A percentile compares a stretch with the other conserved stretches of the same genome.
Conservation (phyloP, 768 basidiomycete species). For the Psilocybe cubensis region DNA sequence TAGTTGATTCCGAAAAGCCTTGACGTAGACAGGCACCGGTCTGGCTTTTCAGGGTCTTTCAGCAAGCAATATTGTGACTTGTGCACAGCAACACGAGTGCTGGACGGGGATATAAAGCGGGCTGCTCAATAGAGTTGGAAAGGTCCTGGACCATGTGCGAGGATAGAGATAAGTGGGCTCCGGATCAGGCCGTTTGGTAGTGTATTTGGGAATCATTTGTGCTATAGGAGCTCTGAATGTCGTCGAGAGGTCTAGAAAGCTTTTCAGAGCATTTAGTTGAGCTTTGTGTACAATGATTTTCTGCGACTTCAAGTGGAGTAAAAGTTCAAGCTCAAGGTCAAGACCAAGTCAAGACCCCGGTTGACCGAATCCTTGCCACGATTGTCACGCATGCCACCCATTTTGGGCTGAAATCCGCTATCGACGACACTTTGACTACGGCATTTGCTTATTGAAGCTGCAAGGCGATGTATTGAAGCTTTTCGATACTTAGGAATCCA, state of each 20-base stretch:
- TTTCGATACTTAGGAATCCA: no score
- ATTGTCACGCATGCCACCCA: background rate
- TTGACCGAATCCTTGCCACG: background rate
- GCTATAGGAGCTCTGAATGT: background rate
- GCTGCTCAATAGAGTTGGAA: background rate
- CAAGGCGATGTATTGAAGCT: background rate
- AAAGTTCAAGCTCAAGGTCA: no score
- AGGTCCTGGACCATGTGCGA: background rate
- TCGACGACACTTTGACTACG: background rate
- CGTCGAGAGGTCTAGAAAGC: background rate
- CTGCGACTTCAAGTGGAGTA: no score
- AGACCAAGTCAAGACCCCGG: background rate
- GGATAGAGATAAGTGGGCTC: background rate
- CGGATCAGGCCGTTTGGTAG: background rate
- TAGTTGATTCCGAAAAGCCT: no score
- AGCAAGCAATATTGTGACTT: background rate
- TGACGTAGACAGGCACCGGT: no score
- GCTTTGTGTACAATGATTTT: no score
- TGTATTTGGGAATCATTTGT: background rate
- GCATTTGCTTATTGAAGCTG: background rate
- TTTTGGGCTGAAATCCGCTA: background rate
- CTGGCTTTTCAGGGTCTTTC: background rate
- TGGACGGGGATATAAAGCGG: background rate
- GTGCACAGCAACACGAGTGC: background rate
- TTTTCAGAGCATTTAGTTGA: no score